Percentiles rank a stretch among this genome's conserved stretches.
Conservation (phyloP, 108 stramenopile genomes). For the Cyclotella sp. region DNA sequence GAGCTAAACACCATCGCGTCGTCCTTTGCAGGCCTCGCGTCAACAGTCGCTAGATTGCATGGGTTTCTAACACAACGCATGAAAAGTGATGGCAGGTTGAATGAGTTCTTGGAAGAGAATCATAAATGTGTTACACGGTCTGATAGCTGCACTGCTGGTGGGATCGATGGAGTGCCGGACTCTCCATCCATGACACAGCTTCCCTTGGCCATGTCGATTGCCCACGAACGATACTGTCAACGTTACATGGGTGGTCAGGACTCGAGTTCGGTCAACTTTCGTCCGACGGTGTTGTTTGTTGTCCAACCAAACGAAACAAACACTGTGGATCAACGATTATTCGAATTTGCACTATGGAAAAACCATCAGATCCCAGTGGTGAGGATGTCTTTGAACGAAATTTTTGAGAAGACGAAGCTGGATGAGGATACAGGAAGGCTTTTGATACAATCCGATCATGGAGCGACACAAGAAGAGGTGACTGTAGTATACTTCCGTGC, state of each 20-base stretch:
- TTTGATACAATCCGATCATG: slow-evolving; percentile 24
- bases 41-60: slow-evolving; percentile 77
- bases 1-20: slow-evolving; percentile 99
- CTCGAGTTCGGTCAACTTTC: background rate
- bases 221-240: slow-evolving; percentile 71
- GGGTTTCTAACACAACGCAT: slow-evolving; percentile 60
- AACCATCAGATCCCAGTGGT: slow-evolving; percentile 80
- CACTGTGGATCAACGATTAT: slow-evolving; percentile 93
- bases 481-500: slow-evolving; percentile 95
- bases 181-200: slow-evolving; percentile 83
- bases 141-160: slow-evolving; percentile 17
- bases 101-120: slow-evolving; percentile 60
- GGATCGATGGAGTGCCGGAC: slow-evolving; percentile 67
- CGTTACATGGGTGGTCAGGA: slow-evolving; percentile 26
- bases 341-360: slow-evolving; percentile 91
- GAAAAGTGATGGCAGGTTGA: slow-evolving; percentile 44
- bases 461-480: slow-evolving; percentile 49
- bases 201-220: slow-evolving; percentile 75
- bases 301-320: slow-evolving; percentile 97
- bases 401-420: slow-evolving; percentile 39
- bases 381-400: slow-evolving; percentile 75
- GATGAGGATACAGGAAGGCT: slow-evolving; percentile 61
- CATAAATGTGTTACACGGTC: slow-evolving; percentile 38
- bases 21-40: slow-evolving; percentile 88
- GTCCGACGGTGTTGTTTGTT: slow-evolving; percentile 83